Evolutionary conservation across 1,284 basidiomycete genomes (phyloP), one percentile per base, ranked within the genome.

Genomic region (Naganishia albida): DNA sequence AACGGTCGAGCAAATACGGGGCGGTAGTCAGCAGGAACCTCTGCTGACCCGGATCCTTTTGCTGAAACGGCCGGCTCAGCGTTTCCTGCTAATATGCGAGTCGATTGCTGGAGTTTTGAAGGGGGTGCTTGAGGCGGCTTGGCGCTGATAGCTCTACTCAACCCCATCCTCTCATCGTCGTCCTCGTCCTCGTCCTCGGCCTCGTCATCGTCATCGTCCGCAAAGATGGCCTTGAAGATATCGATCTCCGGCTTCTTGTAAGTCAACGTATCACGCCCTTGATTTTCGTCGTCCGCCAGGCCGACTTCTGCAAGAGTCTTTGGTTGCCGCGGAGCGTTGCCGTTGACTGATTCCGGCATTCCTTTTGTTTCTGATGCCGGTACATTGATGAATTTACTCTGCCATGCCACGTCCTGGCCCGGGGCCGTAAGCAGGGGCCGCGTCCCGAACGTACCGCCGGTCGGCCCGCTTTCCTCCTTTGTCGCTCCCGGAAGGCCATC

Each of bases 211-310:
- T 90, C 89, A 68, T 93, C 91, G 74, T 89, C 91, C 7, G 90
- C 91, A 75, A 93, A 94, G 68, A 94, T 93, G 1, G 91, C 92
- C 76, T 95, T 95, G 83, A 97, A 98, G 44, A 98, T 87, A 73
- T 94, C 90, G 83, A 93, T 90, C 2, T 87, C 81, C 1, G 95
- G 95, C 50, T 90, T 85, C 68, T 89, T 83, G 75, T 94, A 94
- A 0, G 88, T 92, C 69, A 95, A 81, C 12, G 87, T 93, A 73
- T 96, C 93, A 46, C 84, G 77, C 0, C 91, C 92, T 74, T 95
- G 91, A 51, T 84, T 84, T 55, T 91, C 89, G 73, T 96, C 93
- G 56, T 95, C 91, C 12, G 90, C 93, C 86, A 85, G 80, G 0
- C 93, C 93, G 38, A 97, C 85, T 73, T 92, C 91, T 2, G 84